phyloP scores from a whole-genome alignment of 495 filamentous ascomycete species.

The Aspergillus cristatus region DNA sequence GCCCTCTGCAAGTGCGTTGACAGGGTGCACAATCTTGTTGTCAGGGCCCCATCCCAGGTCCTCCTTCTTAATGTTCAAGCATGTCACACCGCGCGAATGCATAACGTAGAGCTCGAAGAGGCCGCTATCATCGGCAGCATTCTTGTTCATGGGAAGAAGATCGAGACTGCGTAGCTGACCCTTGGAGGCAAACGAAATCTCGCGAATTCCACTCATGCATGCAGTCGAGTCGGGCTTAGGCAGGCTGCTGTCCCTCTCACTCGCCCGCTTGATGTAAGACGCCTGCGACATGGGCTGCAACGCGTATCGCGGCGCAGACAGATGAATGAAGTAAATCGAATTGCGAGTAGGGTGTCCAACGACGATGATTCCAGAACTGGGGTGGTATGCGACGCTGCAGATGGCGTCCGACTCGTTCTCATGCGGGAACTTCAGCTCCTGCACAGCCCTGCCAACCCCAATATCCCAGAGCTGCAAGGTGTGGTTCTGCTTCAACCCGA shows the following conservation, averaged over 20 bases:
- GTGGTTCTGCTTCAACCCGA: slow-evolving; percentile 98
- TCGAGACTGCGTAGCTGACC: slow-evolving; percentile 85
- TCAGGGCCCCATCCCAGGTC: slow-evolving; percentile 86
- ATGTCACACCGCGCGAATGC: slow-evolving; percentile 92
- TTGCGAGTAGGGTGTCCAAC: slow-evolving; percentile 96
- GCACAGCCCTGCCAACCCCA: slow-evolving; percentile 84
- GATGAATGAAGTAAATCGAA: slow-evolving; percentile 90
- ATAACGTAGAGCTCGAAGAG: slow-evolving; percentile 94
- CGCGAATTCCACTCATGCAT: slow-evolving; percentile 88
- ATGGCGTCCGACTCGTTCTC: slow-evolving; percentile 94
- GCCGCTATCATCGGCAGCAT: slow-evolving; percentile 44
- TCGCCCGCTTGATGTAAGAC: slow-evolving; percentile 67
- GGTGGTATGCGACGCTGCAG: slow-evolving; percentile 91
- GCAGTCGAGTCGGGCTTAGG: slow-evolving; percentile 86
- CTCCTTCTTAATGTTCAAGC: slow-evolving; percentile 69
- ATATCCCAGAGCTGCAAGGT: slow-evolving; percentile 99
- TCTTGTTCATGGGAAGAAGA: slow-evolving; percentile 57
- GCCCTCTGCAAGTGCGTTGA: slow-evolving; percentile 65
- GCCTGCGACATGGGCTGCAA: slow-evolving; percentile 74
- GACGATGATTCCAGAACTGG: slow-evolving; percentile 79
- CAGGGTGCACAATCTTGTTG: slow-evolving; percentile 66
- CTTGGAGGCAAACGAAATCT: slow-evolving; percentile 85
- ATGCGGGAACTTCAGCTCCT: slow-evolving; percentile 94
- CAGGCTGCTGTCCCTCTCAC: slow-evolving; percentile 59
- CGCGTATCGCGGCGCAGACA: slow-evolving; percentile 87